phyloP scores from a whole-genome alignment of 2,329 filamentous ascomycete species.

The Paracorniculantispora psalliotae region DNA sequence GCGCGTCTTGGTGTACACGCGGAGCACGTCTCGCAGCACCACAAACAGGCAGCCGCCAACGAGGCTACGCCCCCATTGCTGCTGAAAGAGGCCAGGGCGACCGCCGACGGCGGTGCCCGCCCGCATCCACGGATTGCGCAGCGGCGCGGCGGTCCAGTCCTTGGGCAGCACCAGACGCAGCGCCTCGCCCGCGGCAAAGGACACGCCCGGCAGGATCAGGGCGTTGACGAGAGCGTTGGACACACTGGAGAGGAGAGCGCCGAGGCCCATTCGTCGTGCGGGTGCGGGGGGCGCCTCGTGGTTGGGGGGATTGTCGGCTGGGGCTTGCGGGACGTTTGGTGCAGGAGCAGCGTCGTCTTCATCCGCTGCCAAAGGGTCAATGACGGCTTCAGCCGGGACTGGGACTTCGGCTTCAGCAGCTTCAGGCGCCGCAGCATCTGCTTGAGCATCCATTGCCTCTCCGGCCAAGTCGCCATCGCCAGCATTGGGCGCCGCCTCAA shows the following conservation, averaged over 20 bases:
- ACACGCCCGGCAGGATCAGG: constrained; percentile 76
- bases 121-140: constrained; percentile 21
- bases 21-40: constrained; percentile 66
- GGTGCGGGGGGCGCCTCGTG: constrained; percentile 32
- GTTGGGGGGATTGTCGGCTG: constrained; percentile 16
- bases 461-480: too few species aligned
- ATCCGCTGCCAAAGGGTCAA: too few species aligned
- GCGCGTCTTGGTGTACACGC: constrained; percentile 60
- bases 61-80: constrained; percentile 83
- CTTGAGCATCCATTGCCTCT: background rate
- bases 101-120: constrained; percentile 20
- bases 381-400: background rate
- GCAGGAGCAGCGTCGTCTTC: constrained; percentile 5
- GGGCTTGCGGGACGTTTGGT: background rate
- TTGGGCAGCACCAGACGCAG: constrained; percentile 64
- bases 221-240: constrained; percentile 48
- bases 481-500: constrained; percentile 27
- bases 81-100: constrained; percentile 66
- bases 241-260: constrained; percentile 35
- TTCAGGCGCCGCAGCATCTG: background rate
- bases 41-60: constrained; percentile 86
- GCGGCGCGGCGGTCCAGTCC: constrained; percentile 54
- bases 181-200: constrained; percentile 70
- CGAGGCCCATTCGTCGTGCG: constrained; percentile 28
- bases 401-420: too few species aligned